Evolutionary conservation across 192 early-diverging fungal species (phyloP), one percentile per base, ranked within the genome.

Genomic region (Geosiphon pyriformis): DNA sequence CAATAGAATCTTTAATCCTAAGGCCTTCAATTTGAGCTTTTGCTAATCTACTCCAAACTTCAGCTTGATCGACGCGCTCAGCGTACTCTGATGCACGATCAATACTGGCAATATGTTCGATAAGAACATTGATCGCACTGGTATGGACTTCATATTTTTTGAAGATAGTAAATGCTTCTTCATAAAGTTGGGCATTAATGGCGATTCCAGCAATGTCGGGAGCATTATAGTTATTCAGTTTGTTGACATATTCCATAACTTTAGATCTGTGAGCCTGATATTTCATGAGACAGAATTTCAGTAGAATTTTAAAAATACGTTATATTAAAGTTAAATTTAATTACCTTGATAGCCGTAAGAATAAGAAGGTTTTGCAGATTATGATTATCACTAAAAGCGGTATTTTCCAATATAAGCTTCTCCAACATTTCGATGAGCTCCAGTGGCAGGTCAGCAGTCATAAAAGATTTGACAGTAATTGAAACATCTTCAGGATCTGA

Each of bases 401-500:
- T 85, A 56, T 87, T 85, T 74, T 97, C 96, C 48, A 99, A 80
- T 7, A 99, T 90, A 69, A 99, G 82, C 82, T 95, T 96, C 77
- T 98, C 95, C 58, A 99, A 78, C 4, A 99, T 80, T 78, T 96
- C 95, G 67, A 99, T 99, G 59, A 99, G 82, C 78, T 99, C 96
- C 50, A 93, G 88, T 8, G 95, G 94, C 18, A 98, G 83, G 61
- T 92, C 92, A 33, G 96, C 95, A 20, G 87, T 88, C 94, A 99
- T 97, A 65, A 99, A 99, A 0, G 96, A 95, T 81, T 96, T 97
- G 59, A 99, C 96, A 20, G 95, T 90, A 56, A 93, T 82, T 17
- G 96, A 97, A 0, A 99, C 96, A 74, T 99, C 93, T 74, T 99
- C 96, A 25, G 96, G 96, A 65, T 98, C 96, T 48, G 85, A 86